These are phyloP conservation scores for Psidium guajava DNA, from an alignment of 345 rosid genomes.

Conservation along the genomic window DNA sequence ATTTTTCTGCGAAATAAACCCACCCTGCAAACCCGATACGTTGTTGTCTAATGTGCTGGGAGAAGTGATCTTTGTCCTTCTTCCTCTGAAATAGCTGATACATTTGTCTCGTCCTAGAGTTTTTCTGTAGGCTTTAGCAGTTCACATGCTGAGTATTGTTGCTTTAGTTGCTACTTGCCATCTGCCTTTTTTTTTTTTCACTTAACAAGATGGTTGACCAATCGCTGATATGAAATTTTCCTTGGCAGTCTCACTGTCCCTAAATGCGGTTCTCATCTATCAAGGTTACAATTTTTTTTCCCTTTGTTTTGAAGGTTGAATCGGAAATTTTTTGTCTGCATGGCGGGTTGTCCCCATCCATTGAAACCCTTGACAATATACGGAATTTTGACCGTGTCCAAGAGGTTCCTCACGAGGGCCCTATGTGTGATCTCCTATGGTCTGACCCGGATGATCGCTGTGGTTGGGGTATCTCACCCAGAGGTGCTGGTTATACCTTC, in stretches of 20 bases:
- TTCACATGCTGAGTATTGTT: background rate
- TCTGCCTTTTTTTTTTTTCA: background rate
- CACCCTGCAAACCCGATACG: background rate
- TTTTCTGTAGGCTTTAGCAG: background rate
- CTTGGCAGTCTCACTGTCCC: background rate
- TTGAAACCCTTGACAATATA: slow-evolving; percentile 89
- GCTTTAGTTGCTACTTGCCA: background rate
- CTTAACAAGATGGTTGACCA: background rate
- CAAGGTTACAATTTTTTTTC: background rate
- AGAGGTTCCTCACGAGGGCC: slow-evolving; percentile 99
- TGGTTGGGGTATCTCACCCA: slow-evolving; percentile 99
- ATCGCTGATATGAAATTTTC: background rate
- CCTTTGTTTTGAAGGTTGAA: slow-evolving; percentile 48
- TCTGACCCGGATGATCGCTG: slow-evolving; percentile 98
- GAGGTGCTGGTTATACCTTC: slow-evolving; percentile 97
- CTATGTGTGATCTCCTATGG: slow-evolving; percentile 99
- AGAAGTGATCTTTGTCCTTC: background rate
- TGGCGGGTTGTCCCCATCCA: slow-evolving; percentile 94
- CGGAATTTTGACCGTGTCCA: slow-evolving; percentile 94
- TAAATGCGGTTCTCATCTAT: background rate
- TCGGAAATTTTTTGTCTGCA: slow-evolving; percentile 96
- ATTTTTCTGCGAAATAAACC: background rate
- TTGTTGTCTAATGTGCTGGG: background rate
- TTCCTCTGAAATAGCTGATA: background rate
- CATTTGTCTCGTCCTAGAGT: background rate